Evolutionary conservation across 83 land plant species (phyloP).

Genomic region (Picea abies): DNA sequence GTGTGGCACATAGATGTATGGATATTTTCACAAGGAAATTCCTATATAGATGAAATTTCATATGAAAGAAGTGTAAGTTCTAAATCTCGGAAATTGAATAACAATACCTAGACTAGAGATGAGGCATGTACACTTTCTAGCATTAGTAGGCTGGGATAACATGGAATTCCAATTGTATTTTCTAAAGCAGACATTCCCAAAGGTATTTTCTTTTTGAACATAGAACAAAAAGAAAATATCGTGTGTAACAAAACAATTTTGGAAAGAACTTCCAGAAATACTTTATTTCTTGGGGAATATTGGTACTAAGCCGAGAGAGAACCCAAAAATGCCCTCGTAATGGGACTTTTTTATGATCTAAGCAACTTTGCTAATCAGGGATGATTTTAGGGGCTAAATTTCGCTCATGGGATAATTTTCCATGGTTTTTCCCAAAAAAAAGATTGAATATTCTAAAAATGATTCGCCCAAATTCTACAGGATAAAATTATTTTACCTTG

Average conservation of each 20-base stretch:
- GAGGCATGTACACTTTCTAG: background rate
- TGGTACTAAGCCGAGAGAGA: background rate
- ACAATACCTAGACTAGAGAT: background rate
- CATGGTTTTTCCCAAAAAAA: too few relatives aligned
- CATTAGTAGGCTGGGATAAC: too few relatives aligned
- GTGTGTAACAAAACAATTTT: background rate
- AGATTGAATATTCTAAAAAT: too few relatives aligned
- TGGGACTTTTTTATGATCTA: slow-evolving; percentile 69
- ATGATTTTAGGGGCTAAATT: too few relatives aligned
- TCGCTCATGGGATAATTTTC: too few relatives aligned
- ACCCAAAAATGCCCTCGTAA: slow-evolving; percentile 89
- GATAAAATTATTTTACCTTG: too few relatives aligned
- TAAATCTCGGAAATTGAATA: background rate
- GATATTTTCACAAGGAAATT: background rate
- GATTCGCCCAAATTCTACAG: too few relatives aligned
- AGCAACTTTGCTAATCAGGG: slow-evolving; percentile 54
- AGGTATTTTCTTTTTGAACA: background rate
- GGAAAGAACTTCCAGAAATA: background rate
- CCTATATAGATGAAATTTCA: background rate
- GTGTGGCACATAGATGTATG: background rate
- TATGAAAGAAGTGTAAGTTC: background rate
- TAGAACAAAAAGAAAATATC: too few relatives aligned
- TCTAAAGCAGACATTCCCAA: background rate
- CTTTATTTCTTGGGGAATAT: background rate
- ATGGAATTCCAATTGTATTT: background rate